phyloP scores from a whole-genome alignment of 768 basidiomycete genomes.

The Russula brevipes region DNA sequence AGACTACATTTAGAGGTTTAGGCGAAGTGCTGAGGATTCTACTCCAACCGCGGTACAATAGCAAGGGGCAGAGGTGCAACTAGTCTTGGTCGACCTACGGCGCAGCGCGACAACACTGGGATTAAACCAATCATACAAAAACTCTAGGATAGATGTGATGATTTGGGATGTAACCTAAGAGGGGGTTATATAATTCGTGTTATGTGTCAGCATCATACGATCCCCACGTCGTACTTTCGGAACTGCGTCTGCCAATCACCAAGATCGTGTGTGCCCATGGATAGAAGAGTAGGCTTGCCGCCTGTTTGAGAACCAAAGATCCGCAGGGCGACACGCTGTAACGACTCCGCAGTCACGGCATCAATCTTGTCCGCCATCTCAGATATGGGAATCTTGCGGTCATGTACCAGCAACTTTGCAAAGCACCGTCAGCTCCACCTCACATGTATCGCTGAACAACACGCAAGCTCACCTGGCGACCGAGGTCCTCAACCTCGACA shows the following conservation, averaged over 20 bases:
- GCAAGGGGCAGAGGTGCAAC: neutral
- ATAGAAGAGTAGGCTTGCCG: conserved; percentile 71
- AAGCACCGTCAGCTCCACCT: neutral
- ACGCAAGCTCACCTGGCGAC: conserved; percentile 61
- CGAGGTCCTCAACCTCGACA: conserved; percentile 84
- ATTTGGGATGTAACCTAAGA: neutral
- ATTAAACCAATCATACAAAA: conserved; percentile 1
- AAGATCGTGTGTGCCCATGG: conserved; percentile 77
- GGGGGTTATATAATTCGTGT: neutral
- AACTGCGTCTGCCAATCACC: conserved; percentile 60
- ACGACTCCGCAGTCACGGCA: conserved; percentile 59
- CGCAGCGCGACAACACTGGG: neutral
- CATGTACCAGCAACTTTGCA: conserved; percentile 72
- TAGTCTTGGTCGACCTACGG: neutral
- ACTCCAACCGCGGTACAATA: neutral
- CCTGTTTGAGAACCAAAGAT: conserved; percentile 63
- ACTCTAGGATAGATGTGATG: neutral
- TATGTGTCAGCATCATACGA: neutral
- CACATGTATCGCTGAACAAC: neutral
- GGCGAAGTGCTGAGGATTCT: neutral
- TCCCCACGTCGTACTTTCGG: conserved; percentile 61
- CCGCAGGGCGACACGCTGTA: conserved; percentile 70
- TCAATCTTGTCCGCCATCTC: conserved; percentile 92
- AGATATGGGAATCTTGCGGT: conserved; percentile 75
- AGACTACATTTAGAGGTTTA: neutral